Conservation (phyloP, 2,329 filamentous ascomycete genomes). For the Arthrobotrys musiformis region DNA sequence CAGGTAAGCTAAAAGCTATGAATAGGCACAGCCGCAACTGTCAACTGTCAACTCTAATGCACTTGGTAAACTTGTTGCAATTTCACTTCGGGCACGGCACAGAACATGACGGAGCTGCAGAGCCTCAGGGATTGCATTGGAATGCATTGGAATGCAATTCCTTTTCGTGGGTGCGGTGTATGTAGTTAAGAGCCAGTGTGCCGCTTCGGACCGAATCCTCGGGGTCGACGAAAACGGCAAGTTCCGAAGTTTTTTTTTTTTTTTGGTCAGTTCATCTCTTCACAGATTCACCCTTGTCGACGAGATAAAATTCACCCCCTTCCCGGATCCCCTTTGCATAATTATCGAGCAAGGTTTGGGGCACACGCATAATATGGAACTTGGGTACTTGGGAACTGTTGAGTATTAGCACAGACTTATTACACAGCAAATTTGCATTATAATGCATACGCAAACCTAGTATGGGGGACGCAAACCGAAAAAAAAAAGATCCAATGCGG, state of each 20-base stretch:
- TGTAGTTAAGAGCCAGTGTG: background rate
- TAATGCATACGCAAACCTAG: background rate
- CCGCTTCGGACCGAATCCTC: constrained; percentile 9
- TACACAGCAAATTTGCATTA: too few relatives aligned
- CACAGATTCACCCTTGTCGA: background rate
- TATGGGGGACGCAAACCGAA: too few relatives aligned
- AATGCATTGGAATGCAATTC: background rate
- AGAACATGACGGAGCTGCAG: background rate
- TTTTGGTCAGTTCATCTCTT: too few relatives aligned
- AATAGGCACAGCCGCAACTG: background rate
- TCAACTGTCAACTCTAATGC: too few relatives aligned
- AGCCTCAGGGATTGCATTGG: constrained; percentile 9
- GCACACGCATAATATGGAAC: background rate
- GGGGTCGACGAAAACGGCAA: constrained; percentile 13
- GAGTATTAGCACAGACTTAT: too few relatives aligned
- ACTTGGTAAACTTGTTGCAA: too few relatives aligned
- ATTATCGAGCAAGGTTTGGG: background rate
- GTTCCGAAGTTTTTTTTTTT: constrained; percentile 9
- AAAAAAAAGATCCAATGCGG: constrained; percentile 4
- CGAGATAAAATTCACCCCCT: background rate
- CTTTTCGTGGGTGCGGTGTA: too few relatives aligned
- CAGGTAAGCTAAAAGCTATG: background rate
- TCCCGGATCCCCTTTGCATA: background rate
- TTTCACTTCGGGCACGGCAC: background rate
- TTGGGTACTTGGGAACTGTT: background rate